Evolutionary conservation across 176 grass and related monocot genomes (phyloP), one percentile per base, ranked within the genome.

Genomic region (Aegilops tauschii): DNA sequence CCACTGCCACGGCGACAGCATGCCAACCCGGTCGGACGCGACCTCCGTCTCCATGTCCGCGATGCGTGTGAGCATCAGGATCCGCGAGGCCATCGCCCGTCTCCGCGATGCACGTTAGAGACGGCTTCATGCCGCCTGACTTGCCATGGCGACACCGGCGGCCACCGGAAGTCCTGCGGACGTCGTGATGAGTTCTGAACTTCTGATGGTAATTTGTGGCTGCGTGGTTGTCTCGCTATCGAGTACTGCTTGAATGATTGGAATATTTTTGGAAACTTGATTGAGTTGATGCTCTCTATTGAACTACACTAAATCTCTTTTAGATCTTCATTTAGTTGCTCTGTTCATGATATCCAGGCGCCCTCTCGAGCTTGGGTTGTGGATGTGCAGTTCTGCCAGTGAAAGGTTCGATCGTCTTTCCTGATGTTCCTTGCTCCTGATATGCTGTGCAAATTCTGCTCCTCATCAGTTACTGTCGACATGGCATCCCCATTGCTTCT

Each of bases 51-150:
- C 67, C 18, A 37, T 69, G 67, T 11, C 82, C 2, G 77, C 80
- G 1, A 75, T 81, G 89, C 64, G 67, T 90, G 81, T 91, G 78
- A 91, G 87, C 37, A 66, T 91, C 86, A 91, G 88, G 94, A 78
- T 95, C 62, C 91, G 85, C 62, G 89, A 95, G 25, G 87, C 91
- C 52, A 89, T 93, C 79, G 84, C 83, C 64, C 91, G 91, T 32
- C 83, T 96, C 67, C 89, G 88, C 62, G 83, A 88, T 68, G 44
- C 66, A 74, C 89, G 78, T 67, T 96, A 69, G 67, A 18, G 67
- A 85, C 59, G 72, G 91, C 86, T 90, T 95, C 82, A 79, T 96
- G 25, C 74, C 91, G 20, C 32, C 31, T 31, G 31, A 31, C 82
- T 93, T 35, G 94, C 89, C 69, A 93, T 96, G 91, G 12, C 11